Conservation (phyloP, 495 filamentous ascomycete genomes). For the Jackrogersella minutella region DNA sequence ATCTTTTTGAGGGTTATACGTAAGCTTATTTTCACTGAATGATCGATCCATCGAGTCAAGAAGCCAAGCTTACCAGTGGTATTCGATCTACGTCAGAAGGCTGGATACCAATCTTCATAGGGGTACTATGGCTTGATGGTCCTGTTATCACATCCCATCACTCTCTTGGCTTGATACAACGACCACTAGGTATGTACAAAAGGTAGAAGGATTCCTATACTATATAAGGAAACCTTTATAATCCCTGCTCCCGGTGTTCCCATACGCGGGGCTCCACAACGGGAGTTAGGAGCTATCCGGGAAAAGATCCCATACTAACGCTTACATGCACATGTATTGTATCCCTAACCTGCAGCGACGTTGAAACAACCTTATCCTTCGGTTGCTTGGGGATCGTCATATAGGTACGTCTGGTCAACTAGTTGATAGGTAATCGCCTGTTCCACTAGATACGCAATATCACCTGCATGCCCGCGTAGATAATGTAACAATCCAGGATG, state of each 20-base stretch:
- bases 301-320: background rate
- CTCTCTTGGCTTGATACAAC: too few relatives aligned
- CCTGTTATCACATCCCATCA: too few relatives aligned
- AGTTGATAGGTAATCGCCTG: slow-evolving; percentile 1
- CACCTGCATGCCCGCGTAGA: background rate
- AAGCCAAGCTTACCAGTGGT: background rate
- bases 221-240: too few relatives aligned
- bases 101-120: too few relatives aligned
- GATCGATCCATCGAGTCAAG: background rate
- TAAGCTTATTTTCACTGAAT: background rate
- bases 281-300: background rate
- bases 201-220: too few relatives aligned
- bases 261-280: background rate
- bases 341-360: background rate
- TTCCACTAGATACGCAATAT: background rate
- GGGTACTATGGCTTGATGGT: too few relatives aligned
- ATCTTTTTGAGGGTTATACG: background rate
- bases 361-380: background rate
- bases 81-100: background rate
- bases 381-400: background rate
- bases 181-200: too few relatives aligned
- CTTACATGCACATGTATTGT: too few relatives aligned
- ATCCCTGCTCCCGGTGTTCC: background rate
- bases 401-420: background rate
- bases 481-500: background rate